Percentiles rank a stretch among this genome's conserved stretches.
Conservation (phyloP, 2,329 filamentous ascomycete genomes). For the Triangularia verruculosa region DNA sequence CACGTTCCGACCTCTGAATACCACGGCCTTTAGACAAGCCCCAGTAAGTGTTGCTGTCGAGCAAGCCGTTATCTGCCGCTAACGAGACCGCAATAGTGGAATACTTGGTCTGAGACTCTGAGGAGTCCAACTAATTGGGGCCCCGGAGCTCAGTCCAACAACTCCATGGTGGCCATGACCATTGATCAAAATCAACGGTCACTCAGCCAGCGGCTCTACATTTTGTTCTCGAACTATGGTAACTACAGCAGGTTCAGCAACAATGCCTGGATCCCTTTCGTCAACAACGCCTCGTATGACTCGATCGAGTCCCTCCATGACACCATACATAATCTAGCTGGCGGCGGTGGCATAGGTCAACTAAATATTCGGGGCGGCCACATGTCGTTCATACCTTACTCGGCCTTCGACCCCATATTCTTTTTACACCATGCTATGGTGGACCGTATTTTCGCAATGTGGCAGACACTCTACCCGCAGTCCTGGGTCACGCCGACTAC, state of each 20-base stretch:
- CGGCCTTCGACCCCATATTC: slow-evolving; percentile 77
- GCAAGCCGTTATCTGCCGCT: background rate
- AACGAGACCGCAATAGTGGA: slow-evolving; percentile 44
- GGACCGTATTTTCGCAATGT: slow-evolving; percentile 72
- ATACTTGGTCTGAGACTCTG: slow-evolving; percentile 58
- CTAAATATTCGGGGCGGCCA: slow-evolving; percentile 52
- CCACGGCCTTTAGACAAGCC: slow-evolving; percentile 54
- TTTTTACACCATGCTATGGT: slow-evolving; percentile 75
- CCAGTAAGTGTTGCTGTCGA: slow-evolving; percentile 50
- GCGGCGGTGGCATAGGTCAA: slow-evolving; percentile 34
- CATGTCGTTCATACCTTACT: slow-evolving; percentile 68
- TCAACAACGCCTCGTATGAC: slow-evolving; percentile 52
- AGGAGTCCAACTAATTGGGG: slow-evolving; percentile 48
- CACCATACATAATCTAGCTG: slow-evolving; percentile 58
- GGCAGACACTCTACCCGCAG: slow-evolving; percentile 70
- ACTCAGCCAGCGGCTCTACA: slow-evolving; percentile 63
- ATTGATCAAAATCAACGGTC: slow-evolving; percentile 52
- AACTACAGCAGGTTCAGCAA: slow-evolving; percentile 69
- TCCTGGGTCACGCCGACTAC: slow-evolving; percentile 60
- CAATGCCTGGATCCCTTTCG: slow-evolving; percentile 56
- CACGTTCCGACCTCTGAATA: slow-evolving; percentile 57
- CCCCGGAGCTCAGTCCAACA: slow-evolving; percentile 53
- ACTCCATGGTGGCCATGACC: slow-evolving; percentile 51
- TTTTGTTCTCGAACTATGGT: slow-evolving; percentile 63
- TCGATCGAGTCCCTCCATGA: slow-evolving; percentile 66